Conservation (phyloP, 164 flowering plant species). For the Cinnamomum micranthum region DNA sequence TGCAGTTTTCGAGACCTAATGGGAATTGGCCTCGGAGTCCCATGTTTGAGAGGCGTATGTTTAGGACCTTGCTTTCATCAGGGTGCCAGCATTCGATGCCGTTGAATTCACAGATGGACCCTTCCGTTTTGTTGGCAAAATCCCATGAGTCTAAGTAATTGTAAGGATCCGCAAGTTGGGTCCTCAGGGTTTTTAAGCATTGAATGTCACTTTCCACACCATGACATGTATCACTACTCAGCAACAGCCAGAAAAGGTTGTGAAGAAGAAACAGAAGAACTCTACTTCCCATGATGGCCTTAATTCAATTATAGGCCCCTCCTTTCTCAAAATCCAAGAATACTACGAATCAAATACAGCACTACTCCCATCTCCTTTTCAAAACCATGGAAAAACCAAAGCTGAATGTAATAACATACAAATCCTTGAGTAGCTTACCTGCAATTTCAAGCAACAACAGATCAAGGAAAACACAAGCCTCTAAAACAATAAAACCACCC, state of each 20-base stretch:
- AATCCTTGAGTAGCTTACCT: not conserved
- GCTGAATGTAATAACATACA: not conserved
- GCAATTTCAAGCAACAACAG: not conserved
- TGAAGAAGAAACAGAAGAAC: conserved; percentile 1
- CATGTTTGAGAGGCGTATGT: conserved; percentile 43
- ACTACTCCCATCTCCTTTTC: not conserved
- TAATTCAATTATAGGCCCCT: not conserved
- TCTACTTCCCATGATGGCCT: not conserved
- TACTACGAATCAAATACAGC: not conserved
- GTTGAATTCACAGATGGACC: conserved; percentile 59
- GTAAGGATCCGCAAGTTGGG: conserved; percentile 43
- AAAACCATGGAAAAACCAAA: not conserved
- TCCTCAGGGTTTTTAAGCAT: conserved; percentile 47
- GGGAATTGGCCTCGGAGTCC: conserved; percentile 76
- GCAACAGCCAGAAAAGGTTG: not conserved
- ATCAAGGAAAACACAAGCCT: not conserved
- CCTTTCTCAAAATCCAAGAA: conserved; percentile 3
- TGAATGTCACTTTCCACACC: conserved; percentile 35
- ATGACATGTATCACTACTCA: conserved; percentile 15
- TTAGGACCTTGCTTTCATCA: conserved; percentile 61
- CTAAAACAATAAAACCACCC: not conserved
- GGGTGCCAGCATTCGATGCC: conserved; percentile 85
- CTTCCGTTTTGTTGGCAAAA: conserved; percentile 37
- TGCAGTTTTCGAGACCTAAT: conserved; percentile 44
- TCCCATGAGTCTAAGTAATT: conserved; percentile 45